Conservation (phyloP, 768 basidiomycete species). For the Podaxis sp. region DNA sequence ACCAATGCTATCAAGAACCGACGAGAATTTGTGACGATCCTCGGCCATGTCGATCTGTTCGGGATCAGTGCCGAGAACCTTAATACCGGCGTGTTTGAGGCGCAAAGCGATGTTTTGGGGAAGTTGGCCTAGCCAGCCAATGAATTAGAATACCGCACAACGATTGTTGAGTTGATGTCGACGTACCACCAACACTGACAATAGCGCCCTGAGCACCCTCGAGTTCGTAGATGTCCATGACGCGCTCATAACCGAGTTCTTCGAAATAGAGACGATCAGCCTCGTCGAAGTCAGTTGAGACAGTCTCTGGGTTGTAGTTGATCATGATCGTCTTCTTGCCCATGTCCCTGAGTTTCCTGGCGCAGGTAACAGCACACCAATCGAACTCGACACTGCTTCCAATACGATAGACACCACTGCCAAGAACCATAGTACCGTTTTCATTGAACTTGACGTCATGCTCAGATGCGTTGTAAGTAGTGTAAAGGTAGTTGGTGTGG, state of each 20-base stretch:
- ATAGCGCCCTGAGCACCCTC: conserved; percentile 91
- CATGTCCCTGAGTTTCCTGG: conserved; percentile 85
- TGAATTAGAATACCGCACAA: not conserved
- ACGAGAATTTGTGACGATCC: conserved; percentile 99
- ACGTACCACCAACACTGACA: conserved; percentile 92
- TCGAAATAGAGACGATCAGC: conserved; percentile 99
- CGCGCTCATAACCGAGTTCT: conserved; percentile 94
- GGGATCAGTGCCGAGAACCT: conserved; percentile 95
- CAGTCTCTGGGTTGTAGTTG: conserved; percentile 99
- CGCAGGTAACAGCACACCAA: conserved; percentile 99
- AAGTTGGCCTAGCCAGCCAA: conserved; percentile 67
- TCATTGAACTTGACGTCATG: conserved; percentile 97
- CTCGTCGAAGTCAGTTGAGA: conserved; percentile 99
- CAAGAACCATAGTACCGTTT: conserved; percentile 98
- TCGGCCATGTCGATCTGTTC: conserved; percentile 94
- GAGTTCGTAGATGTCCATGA: conserved; percentile 99
- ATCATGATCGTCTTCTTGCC: conserved; percentile 97
- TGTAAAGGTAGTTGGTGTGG: conserved; percentile 98
- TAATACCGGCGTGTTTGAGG: conserved; percentile 85
- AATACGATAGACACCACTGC: conserved; percentile 97
- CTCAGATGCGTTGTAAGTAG: conserved; percentile 94
- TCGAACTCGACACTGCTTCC: conserved; percentile 99
- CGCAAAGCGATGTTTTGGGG: conserved; percentile 98
- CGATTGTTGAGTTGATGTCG: not conserved
- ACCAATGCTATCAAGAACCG: conserved; percentile 88